Evolutionary conservation across 805 yeast genomes (phyloP).

Genomic region (Candida cerambycidarum): DNA sequence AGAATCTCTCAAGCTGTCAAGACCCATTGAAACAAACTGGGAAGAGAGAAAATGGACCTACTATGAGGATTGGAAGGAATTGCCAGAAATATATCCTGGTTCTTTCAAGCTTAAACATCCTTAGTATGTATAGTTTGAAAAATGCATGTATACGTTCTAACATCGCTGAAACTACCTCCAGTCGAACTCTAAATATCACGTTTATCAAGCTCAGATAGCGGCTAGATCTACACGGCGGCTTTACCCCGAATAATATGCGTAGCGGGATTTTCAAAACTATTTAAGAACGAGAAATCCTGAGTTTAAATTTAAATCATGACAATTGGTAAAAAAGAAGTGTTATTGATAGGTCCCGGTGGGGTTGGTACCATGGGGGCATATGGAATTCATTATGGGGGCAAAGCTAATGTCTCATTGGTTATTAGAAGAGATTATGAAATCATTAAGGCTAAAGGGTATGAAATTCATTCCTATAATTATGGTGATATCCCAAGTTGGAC

Average conservation of each 20-base stretch:
- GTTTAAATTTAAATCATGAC: too few species aligned
- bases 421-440: conserved; percentile 32
- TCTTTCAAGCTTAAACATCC: conserved; percentile 30
- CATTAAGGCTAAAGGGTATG: conserved; percentile 28
- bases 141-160: too few species aligned
- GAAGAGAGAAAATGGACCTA: conserved; percentile 42
- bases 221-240: too few species aligned
- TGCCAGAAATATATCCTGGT: conserved; percentile 37
- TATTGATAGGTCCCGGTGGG: conserved; percentile 35
- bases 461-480: conserved; percentile 30
- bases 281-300: too few species aligned
- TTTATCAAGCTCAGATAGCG: too few species aligned
- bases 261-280: conserved; percentile 23
- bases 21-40: conserved; percentile 42
- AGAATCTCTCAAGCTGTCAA: conserved; percentile 19
- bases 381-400: conserved; percentile 23
- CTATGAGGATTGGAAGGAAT: conserved; percentile 28
- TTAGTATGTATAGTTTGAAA: not conserved
- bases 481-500: conserved; percentile 22
- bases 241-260: too few species aligned
- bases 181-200: too few species aligned
- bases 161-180: too few species aligned
- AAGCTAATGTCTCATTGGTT: conserved; percentile 30
- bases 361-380: conserved; percentile 35
- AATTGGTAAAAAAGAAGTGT: not conserved